phyloP scores from a whole-genome alignment of 257 asterid genomes.

The Galeopsis tetrahit region DNA sequence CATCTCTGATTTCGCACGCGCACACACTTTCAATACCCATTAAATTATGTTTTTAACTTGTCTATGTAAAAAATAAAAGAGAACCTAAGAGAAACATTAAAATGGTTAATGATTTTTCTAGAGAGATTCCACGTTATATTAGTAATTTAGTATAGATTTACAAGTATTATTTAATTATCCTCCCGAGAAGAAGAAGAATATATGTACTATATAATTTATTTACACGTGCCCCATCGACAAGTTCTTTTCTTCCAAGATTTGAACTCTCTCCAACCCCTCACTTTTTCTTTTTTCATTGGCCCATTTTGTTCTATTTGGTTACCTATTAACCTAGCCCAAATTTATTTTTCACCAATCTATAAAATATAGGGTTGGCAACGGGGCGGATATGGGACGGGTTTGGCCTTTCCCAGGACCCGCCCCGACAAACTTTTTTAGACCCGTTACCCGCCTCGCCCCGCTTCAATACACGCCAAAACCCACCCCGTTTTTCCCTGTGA shows the following conservation, averaged over 20 bases:
- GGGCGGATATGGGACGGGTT: too few species aligned
- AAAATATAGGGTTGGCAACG: too few species aligned
- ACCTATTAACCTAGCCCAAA: slow-evolving; percentile 5
- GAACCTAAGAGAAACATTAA: slow-evolving; percentile 11
- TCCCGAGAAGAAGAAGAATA: background rate
- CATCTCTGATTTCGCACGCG: too few species aligned
- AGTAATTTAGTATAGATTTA: background rate
- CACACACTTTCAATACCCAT: too few species aligned
- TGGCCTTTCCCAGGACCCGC: too few species aligned
- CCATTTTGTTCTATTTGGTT: slow-evolving; percentile 16
- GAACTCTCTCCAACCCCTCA: slow-evolving; percentile 31
- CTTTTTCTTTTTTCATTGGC: slow-evolving; percentile 18
- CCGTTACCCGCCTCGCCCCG: too few species aligned
- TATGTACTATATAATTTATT: background rate
- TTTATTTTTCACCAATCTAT: background rate
- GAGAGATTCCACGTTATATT: slow-evolving; percentile 32
- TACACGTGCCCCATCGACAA: slow-evolving; percentile 33
- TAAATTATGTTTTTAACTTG: too few species aligned
- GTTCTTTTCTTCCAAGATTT: slow-evolving; percentile 47
- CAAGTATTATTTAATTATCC: background rate
- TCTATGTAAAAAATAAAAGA: too few species aligned
- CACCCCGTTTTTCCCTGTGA: too few species aligned
- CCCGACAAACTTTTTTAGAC: too few species aligned
- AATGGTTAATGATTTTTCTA: slow-evolving; percentile 27
- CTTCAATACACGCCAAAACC: too few species aligned